Evolutionary conservation across 1,139 yeast genomes (phyloP).

Genomic region (Yamadazyma sp.): DNA sequence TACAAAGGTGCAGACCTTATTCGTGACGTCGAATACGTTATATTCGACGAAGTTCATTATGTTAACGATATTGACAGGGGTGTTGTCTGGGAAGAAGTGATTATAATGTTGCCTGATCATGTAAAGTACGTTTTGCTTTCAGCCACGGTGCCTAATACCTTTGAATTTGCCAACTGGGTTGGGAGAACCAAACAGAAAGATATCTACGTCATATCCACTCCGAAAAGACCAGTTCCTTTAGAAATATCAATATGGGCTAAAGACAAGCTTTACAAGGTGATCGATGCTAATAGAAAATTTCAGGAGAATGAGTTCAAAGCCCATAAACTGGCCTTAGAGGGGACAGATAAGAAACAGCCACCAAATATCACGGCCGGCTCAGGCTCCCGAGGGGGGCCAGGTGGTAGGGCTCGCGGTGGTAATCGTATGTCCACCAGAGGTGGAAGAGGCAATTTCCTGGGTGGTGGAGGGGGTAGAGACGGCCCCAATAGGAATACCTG

Average conservation of each 20-base stretch:
- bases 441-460: conserved; percentile 33
- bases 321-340: conserved; percentile 56
- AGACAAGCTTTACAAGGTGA: conserved; percentile 63
- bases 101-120: conserved; percentile 93
- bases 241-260: conserved; percentile 85
- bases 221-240: conserved; percentile 93
- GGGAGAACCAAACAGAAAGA: conserved; percentile 96
- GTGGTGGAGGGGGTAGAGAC: conserved; percentile 43
- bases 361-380: conserved; percentile 40
- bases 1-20: conserved; percentile 95
- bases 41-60: conserved; percentile 96
- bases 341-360: conserved; percentile 31
- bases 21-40: conserved; percentile 95
- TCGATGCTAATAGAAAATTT: conserved; percentile 72
- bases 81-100: conserved; percentile 99
- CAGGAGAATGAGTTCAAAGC: conserved; percentile 61
- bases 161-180: conserved; percentile 98
- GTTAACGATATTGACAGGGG: conserved; percentile 97
- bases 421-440: conserved; percentile 27
- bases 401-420: conserved; percentile 47
- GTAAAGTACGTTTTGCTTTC: conserved; percentile 85
- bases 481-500: conserved; percentile 81
- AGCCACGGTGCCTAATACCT: conserved; percentile 97
- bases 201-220: conserved; percentile 92
- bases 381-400: conserved; percentile 47